These are phyloP conservation scores for Magnusiomyces ingens DNA, from an alignment of 1,139 yeast genomes.

Conservation along the genomic window DNA sequence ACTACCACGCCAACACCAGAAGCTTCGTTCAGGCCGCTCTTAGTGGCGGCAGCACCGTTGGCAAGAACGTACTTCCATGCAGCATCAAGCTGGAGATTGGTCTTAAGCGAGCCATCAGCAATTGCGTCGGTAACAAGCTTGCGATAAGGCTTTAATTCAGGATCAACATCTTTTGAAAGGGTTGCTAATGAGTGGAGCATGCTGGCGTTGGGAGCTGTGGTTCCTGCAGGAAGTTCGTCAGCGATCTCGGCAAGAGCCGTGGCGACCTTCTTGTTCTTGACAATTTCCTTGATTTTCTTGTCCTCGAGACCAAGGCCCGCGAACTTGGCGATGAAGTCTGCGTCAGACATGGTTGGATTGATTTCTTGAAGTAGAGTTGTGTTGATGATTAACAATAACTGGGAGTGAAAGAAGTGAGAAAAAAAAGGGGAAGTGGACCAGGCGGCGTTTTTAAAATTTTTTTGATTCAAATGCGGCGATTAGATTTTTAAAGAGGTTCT, in stretches of 20 bases:
- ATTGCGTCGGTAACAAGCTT: conserved; percentile 53
- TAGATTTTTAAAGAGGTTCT: no score
- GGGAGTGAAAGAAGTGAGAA: not conserved
- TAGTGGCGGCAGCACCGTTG: conserved; percentile 27
- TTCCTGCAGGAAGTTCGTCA: conserved; percentile 35
- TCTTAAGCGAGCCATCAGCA: conserved; percentile 54
- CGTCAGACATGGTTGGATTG: conserved; percentile 30
- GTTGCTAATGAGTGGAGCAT: conserved; percentile 74
- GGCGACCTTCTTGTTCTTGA: conserved; percentile 80
- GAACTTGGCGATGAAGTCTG: conserved; percentile 43
- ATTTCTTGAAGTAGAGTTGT: not conserved
- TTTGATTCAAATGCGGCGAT: no score
- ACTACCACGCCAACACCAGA: conserved; percentile 82
- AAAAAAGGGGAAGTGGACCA: not conserved
- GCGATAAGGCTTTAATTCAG: conserved; percentile 34
- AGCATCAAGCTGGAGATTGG: conserved; percentile 70
- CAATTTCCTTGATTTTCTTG: conserved; percentile 46
- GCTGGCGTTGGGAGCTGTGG: conserved; percentile 49
- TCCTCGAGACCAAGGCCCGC: conserved; percentile 51
- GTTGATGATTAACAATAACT: not conserved
- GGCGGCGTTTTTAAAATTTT: conserved; percentile 1
- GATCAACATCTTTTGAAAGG: conserved; percentile 27
- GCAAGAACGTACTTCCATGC: conserved; percentile 61
- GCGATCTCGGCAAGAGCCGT: conserved; percentile 57
- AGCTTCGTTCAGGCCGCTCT: conserved; percentile 47